Evolutionary conservation across 768 basidiomycete species (phyloP), one percentile per base, ranked within the genome.

Genomic region (Mycena albidolilacea): DNA sequence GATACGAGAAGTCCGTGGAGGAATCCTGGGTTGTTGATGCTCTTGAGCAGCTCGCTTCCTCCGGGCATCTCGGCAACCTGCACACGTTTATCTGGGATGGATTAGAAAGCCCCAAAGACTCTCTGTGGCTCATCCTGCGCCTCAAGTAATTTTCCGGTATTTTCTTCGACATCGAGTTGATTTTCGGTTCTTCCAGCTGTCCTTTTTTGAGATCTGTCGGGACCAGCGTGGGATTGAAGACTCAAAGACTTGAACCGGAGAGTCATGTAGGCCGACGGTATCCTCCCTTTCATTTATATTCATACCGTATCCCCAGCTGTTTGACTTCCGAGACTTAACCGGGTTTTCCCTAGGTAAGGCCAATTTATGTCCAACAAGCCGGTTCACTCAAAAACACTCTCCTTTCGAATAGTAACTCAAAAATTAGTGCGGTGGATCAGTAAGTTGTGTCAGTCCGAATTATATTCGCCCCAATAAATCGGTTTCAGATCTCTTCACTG

Each of bases 71-170:
- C 41, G 37, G 54, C 30, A 39, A 67, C 44, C 64, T 77, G 10
- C 63, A 69, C 19, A 71, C 66, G 15, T 78, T 78, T 48, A 68
- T 60, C 37, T 78, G 74, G 77, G 72, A 77, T 43, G 76, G 77
- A 23, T n/a, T 67, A 72, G 74, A 30, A 30, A 72, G 69, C 37
- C 77, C 77, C 39, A 63, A 38, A 30, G 30, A 78, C 65, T 71
- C 61, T 7, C 61, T 78, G 17, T 78, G 77, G 77, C 64, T 69
- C 19, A 48, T 46, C 38, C 67, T 78, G n/a, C 71, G 70, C 10
- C 66, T 66, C 55, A 69, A 67, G 76, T 77, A 62, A 3, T 64
- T 19, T 50, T 21, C 9, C 8, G 15, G n/a, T 30, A 17, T n/a
- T 23, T 41, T 48, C 37, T 61, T n/a, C 37, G 21, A 60, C 11